A percentile compares a stretch with the other conserved stretches of the same genome.
Conservation (phyloP, 345 rosid species). For the Salix udensis region DNA sequence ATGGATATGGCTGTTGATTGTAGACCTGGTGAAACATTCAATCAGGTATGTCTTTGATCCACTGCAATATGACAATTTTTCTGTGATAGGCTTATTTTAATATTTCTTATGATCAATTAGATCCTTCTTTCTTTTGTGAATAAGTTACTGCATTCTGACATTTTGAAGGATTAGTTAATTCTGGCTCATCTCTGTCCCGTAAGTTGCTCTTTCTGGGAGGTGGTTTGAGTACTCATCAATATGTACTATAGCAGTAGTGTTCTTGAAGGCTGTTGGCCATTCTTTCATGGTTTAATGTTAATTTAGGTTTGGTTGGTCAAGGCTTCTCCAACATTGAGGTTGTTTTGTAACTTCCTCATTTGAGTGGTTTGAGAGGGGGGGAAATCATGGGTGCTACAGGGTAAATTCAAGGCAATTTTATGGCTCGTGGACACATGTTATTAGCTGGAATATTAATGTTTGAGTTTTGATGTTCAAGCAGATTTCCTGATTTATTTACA, state of each 20-base stretch:
- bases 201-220: neutral
- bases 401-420: neutral
- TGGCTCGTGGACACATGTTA: neutral
- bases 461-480: neutral
- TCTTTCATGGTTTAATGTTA: neutral
- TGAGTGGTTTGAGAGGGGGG: neutral
- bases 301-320: too few species aligned
- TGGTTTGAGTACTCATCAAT: neutral
- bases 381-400: neutral
- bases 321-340: too few species aligned
- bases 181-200: neutral
- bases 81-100: neutral
- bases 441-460: neutral
- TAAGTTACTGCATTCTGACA: too few species aligned
- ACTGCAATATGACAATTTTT: neutral
- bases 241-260: neutral
- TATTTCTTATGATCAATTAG: neutral
- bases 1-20: conserved; percentile 95
- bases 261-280: neutral
- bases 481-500: neutral
- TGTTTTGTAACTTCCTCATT: neutral
- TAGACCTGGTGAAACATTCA: conserved; percentile 77
- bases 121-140: too few species aligned
- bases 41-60: conserved; percentile 51
- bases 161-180: too few species aligned